A percentile compares a stretch with the other conserved stretches of the same genome.
Conservation (phyloP, 192 early-diverging fungal species). For the Coemansia sp. region DNA sequence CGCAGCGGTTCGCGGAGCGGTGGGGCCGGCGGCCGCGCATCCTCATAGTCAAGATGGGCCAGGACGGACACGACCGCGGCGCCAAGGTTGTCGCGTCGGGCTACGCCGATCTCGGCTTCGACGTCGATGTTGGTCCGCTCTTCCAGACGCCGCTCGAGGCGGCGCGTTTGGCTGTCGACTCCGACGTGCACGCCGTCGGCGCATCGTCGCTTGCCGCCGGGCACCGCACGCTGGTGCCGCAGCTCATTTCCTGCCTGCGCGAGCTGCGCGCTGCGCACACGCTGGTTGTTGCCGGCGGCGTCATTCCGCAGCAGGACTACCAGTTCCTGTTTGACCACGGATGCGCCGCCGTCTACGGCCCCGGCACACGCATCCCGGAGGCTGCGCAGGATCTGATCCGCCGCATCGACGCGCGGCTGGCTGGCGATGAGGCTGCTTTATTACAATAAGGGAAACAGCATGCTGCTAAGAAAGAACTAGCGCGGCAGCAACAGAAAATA, state of each 20-base stretch:
- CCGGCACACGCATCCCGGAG: conserved; percentile 83
- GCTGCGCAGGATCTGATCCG: conserved; percentile 79
- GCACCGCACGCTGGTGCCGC: conserved; percentile 84
- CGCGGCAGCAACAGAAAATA: neutral
- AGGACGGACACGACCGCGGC: conserved; percentile 93
- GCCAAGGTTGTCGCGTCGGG: conserved; percentile 91
- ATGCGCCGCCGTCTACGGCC: conserved; percentile 82
- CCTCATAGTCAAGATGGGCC: conserved; percentile 91
- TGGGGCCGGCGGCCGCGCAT: conserved; percentile 87
- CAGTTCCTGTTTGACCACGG: conserved; percentile 78
- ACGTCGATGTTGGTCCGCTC: conserved; percentile 87
- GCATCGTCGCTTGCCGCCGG: conserved; percentile 87
- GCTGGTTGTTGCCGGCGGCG: conserved; percentile 79
- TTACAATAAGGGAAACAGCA: neutral
- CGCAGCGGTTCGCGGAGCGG: conserved; percentile 66
- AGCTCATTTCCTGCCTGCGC: conserved; percentile 73
- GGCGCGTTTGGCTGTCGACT: conserved; percentile 84
- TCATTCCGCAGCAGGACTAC: conserved; percentile 89
- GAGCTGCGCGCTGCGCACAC: conserved; percentile 75
- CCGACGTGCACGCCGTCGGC: conserved; percentile 88
- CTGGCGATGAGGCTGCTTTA: conserved; percentile 3
- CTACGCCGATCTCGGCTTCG: conserved; percentile 88
- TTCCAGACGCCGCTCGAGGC: conserved; percentile 91
- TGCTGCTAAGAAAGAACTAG: neutral
- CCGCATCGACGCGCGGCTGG: conserved; percentile 62